Evolutionary conservation across 306 rosid genomes (phyloP).

Genomic region (Arachis stenosperma): DNA sequence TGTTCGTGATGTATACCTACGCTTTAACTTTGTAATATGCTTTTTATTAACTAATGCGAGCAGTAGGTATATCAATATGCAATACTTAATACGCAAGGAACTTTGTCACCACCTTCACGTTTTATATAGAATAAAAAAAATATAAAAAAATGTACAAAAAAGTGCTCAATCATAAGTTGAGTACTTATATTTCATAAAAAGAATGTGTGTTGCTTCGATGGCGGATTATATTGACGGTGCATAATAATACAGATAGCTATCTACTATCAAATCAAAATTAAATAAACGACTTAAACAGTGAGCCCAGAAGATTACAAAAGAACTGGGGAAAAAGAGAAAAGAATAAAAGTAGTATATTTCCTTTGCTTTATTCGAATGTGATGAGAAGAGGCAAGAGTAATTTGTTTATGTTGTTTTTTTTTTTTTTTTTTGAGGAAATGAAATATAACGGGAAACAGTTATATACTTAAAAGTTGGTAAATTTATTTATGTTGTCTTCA

Average conservation of each 20-base stretch:
- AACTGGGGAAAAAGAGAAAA: not conserved
- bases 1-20: not conserved
- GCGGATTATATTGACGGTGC: not conserved
- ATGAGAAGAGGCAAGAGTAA: slow-evolving; percentile 1
- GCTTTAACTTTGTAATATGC: not conserved
- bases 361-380: slow-evolving; percentile 38
- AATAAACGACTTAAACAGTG: not conserved
- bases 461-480: too few relatives aligned
- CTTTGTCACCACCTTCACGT: not conserved
- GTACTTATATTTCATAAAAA: not conserved
- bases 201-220: slow-evolving; percentile 4
- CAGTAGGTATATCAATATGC: not conserved
- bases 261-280: not conserved
- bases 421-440: not conserved
- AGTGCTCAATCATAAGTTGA: not conserved
- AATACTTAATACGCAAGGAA: not conserved
- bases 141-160: not conserved
- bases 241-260: not conserved
- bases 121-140: not conserved
- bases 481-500: too few relatives aligned
- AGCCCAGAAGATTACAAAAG: not conserved
- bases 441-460: too few relatives aligned
- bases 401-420: not conserved
- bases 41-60: not conserved
- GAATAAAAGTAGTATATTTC: slow-evolving; percentile 27